These are phyloP conservation scores for Elsinoe fawcettii DNA, from an alignment of 2,329 filamentous ascomycete genomes.

Conservation along the genomic window DNA sequence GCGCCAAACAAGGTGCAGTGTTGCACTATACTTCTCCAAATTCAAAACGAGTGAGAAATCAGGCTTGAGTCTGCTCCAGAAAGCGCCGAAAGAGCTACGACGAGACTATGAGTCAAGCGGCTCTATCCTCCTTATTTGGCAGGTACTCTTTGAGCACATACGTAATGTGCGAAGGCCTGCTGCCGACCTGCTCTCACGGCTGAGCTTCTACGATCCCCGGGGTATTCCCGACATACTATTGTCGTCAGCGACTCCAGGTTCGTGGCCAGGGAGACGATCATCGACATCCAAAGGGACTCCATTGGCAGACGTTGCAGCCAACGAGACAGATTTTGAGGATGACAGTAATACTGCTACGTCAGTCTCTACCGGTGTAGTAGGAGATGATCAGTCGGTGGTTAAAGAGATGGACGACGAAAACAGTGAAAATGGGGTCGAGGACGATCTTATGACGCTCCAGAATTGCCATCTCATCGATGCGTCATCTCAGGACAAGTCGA, in stretches of 20 bases:
- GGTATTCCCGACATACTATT: not conserved
- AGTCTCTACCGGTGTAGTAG: not conserved
- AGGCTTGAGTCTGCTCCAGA: conserved; percentile 6
- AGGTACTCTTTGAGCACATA: conserved; percentile 24
- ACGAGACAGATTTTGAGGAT: not conserved
- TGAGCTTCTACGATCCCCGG: conserved; percentile 8
- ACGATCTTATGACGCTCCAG: not conserved
- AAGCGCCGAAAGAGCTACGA: conserved; percentile 6
- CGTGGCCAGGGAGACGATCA: no score
- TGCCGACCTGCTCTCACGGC: conserved; percentile 2
- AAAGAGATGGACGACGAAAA: not conserved
- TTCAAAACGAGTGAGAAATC: conserved; percentile 30
- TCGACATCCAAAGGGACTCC: no score
- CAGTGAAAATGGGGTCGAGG: not conserved
- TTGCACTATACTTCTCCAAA: conserved; percentile 33
- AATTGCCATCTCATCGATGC: not conserved
- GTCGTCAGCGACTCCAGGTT: no score
- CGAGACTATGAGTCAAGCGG: conserved; percentile 18
- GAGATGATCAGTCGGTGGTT: not conserved
- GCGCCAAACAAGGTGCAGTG: conserved; percentile 21
- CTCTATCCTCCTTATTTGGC: conserved; percentile 22
- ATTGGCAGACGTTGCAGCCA: no score
- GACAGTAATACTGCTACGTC: not conserved
- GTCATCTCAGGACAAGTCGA: not conserved
- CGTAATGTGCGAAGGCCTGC: conserved; percentile 6